Evolutionary conservation across 352 stramenopile genomes (phyloP), one percentile per base, ranked within the genome.

Genomic region (Phytopythium montanum): DNA sequence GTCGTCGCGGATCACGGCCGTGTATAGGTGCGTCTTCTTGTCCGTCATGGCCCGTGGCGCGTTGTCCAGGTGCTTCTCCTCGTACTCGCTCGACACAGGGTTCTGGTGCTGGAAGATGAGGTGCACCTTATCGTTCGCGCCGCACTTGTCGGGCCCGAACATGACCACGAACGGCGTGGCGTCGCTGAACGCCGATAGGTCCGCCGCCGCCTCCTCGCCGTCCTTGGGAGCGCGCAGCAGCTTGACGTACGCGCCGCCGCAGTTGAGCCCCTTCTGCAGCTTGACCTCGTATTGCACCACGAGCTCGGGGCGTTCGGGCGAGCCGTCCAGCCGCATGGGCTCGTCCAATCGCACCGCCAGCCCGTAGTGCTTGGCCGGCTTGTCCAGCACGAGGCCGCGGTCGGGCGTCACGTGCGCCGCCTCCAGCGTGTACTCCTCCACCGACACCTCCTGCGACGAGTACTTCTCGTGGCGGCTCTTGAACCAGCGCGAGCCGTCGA

Each of bases 91-190:
- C 7, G 89, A 96, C 25, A 96, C 51, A 1, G 93, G 94, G 78
- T 98, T 98, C 70, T 96, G 77, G 77, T 98, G 89, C 67, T 96
- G 85, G 67, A 98, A 92, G 60, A 98, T 98, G 29, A 98, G 91
- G 59, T 98, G 95, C 58, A 97, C 85, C 66, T 98, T 98, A 70
- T 98, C 93, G 65, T 74, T 98, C 14, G 74, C 66, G 41, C 94
- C 94, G 66, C 95, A 98, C 61, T 96, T 96, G 70, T 98, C 95
- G 1, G 95, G 95, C 0, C 95, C 95, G 72, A 98, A 98, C 95
- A 98, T 98, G 72, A 98, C 87, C 56, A 90, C 83, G 61, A 97
- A 98, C 29, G 92, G 93, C 49, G 90, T 93, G 31, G 76, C 61
- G 65, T 97, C 85, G 54, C 81, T 86, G 53, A 97, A 90, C 44